Base-by-base conservation (phyloP, 2,329 filamentous ascomycete genomes). In the Colletotrichum graminicola region DNA sequence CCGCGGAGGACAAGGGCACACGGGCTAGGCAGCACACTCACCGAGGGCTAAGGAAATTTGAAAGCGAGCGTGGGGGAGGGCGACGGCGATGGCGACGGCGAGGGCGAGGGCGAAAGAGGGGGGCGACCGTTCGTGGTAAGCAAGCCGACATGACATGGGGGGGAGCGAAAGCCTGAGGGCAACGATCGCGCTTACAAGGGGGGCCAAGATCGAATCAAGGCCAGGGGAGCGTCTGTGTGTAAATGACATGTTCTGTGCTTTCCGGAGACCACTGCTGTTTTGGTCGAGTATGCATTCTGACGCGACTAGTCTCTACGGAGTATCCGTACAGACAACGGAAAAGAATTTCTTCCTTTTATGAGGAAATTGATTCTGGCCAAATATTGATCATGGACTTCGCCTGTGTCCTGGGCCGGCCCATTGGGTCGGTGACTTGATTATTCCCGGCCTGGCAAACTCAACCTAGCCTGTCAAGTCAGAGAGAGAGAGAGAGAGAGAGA, bases 131-230 rank as follows among this genome's bases (percentile, higher is more conserved):
- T 1, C 4, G 39, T 16, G 10, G 39, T 67, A 71, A 61, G 36
- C 32, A 52, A 16, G 14, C 26, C 29, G 56, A 49, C 54, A 47
- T 47, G n/a, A n/a, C n/a, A n/a, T n/a, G n/a, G 36, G 54, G 34
- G 47, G 66, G 29, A 32, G 43, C 51, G 64, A 49, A 62, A 51
- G 61, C 61, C 43, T 55, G 62, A 47, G 47, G 45, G 26, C 41
- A 64, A 55, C 55, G 67, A 70, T 70, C 67, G 67, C 67, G 56
- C 49, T 49, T 67, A 67, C 63, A n/a, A 51, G 26, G 56, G 51
- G 26, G 41, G 63, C 47, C 52, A 51, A 71, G 56, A 62, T 71
- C 62, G 63, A 71, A 57, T 57, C 67, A 71, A 36, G 34, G 26
- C 51, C 34, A 56, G 49, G 16, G 61, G 32, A 41, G 49, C 63